A percentile compares a stretch with the other conserved stretches of the same genome.
phyloP scores from a whole-genome alignment of 495 filamentous ascomycete genomes.

The Copromyces sp. region DNA sequence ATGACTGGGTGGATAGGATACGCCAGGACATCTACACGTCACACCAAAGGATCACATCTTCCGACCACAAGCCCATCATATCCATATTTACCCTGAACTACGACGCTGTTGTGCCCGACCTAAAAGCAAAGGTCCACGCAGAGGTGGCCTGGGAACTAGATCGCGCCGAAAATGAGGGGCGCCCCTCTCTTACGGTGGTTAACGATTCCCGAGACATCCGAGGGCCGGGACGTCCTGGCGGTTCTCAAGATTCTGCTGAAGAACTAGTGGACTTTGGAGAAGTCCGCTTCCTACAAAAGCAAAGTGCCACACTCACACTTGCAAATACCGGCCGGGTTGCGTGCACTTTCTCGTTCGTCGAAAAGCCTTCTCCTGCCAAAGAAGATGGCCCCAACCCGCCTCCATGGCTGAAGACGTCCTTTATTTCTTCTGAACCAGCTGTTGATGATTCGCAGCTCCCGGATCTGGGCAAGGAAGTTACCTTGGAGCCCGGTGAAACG shows the following conservation, averaged over 20 bases:
- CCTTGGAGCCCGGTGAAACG: constrained; percentile 74
- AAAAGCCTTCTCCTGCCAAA: constrained; percentile 46
- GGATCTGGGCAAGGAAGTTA: constrained; percentile 39
- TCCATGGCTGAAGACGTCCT: constrained; percentile 57
- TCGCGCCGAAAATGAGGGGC: constrained; percentile 81
- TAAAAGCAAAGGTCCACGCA: constrained; percentile 72
- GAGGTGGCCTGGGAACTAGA: constrained; percentile 86
- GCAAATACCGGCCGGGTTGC: constrained; percentile 81
- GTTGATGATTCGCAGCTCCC: constrained; percentile 29
- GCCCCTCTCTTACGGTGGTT: constrained; percentile 76
- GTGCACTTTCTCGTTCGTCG: constrained; percentile 66
- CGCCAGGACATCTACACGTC: constrained; percentile 67
- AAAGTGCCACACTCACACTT: constrained; percentile 60
- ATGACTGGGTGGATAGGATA: constrained; percentile 53
- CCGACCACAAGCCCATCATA: constrained; percentile 88
- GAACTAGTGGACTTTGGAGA: constrained; percentile 67
- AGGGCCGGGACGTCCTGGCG: constrained; percentile 12
- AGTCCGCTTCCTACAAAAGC: constrained; percentile 54
- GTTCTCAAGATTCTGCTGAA: constrained; percentile 17
- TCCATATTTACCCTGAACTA: constrained; percentile 73
- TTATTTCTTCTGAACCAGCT: constrained; percentile 37
- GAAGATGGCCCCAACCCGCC: constrained; percentile 33
- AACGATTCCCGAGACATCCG: constrained; percentile 45
- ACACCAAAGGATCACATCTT: constrained; percentile 79
- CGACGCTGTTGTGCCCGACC: constrained; percentile 70